Conservation (phyloP, 2,329 filamentous ascomycete genomes). For the Colletotrichum lindemuthianum region DNA sequence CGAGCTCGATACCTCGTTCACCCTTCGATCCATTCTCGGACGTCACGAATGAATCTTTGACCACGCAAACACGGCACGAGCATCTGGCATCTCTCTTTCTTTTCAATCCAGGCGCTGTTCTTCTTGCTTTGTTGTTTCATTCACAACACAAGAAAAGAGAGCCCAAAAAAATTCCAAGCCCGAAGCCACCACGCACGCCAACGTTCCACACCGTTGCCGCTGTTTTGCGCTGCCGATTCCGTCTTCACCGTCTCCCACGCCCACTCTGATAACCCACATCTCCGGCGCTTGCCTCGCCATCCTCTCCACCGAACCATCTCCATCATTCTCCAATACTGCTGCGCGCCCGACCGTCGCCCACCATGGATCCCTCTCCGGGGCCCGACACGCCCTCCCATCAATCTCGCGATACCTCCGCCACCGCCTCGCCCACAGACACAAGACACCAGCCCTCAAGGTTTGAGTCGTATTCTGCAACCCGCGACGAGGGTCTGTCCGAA, state of each 20-base stretch:
- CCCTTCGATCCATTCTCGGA: not conserved
- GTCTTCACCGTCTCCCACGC: slow-evolving; percentile 8
- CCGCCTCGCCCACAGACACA: slow-evolving; percentile 62
- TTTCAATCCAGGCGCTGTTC: not conserved
- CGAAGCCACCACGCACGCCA: slow-evolving; percentile 20
- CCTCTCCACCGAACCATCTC: slow-evolving; percentile 27
- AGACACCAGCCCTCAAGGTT: slow-evolving; percentile 51
- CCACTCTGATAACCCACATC: slow-evolving; percentile 32
- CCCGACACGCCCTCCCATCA: slow-evolving; percentile 50
- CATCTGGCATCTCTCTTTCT: too few species aligned
- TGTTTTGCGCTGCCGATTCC: not conserved
- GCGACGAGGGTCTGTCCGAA: slow-evolving; percentile 60
- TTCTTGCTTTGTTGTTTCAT: not conserved
- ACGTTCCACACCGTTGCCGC: too few species aligned
- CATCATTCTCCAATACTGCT: slow-evolving; percentile 15
- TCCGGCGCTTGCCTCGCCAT: slow-evolving; percentile 17
- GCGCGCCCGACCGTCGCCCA: slow-evolving; percentile 34
- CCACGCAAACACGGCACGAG: not conserved
- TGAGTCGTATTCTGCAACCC: slow-evolving; percentile 46
- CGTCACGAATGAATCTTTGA: slow-evolving; percentile 8
- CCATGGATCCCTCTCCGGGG: slow-evolving; percentile 56
- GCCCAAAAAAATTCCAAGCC: slow-evolving; percentile 11
- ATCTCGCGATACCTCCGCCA: slow-evolving; percentile 48
- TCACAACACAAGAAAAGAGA: not conserved
- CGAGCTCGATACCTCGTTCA: not conserved